A percentile compares a stretch with the other conserved stretches of the same genome.
phyloP scores from a whole-genome alignment of 495 filamentous ascomycete species.

The Hyaloscypha bicolor region DNA sequence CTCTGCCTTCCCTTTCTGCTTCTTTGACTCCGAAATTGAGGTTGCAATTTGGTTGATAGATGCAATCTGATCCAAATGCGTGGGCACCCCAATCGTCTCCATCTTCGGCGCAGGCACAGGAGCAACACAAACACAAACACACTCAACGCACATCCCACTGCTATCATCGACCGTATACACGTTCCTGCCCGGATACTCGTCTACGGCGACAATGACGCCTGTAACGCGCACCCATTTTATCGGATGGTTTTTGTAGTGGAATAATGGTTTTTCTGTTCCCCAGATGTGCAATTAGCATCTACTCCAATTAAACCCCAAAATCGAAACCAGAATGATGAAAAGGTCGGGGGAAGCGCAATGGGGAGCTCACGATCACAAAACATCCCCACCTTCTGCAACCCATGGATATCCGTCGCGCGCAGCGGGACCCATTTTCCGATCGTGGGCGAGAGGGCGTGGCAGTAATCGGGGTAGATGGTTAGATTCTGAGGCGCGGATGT shows the following conservation, averaged over 20 bases:
- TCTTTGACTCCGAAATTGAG: neutral
- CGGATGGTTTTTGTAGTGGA: conserved; percentile 85
- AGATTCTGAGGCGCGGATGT: conserved; percentile 23
- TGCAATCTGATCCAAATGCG: conserved; percentile 16
- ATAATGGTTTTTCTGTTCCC: conserved; percentile 62
- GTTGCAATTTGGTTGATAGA: neutral
- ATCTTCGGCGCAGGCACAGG: conserved; percentile 5
- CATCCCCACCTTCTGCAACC: conserved; percentile 56
- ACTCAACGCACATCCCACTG: conserved; percentile 76
- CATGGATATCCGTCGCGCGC: conserved; percentile 66
- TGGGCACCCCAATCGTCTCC: neutral
- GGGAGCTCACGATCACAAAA: conserved; percentile 62
- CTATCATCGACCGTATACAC: conserved; percentile 83
- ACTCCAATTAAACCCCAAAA: neutral
- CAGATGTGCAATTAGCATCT: neutral
- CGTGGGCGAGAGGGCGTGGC: conserved; percentile 82
- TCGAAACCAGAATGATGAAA: neutral
- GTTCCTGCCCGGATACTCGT: conserved; percentile 60
- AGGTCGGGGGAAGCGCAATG: neutral
- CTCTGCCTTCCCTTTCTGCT: neutral
- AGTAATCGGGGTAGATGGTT: conserved; percentile 77
- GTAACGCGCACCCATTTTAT: conserved; percentile 81
- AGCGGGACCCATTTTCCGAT: conserved; percentile 83
- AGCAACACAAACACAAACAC: conserved; percentile 39
- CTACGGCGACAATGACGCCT: conserved; percentile 76